Percentiles rank a stretch among this genome's conserved stretches.
These are phyloP conservation scores for Euphrasia confusa DNA, from an alignment of 257 asterid species.

Conservation along the genomic window DNA sequence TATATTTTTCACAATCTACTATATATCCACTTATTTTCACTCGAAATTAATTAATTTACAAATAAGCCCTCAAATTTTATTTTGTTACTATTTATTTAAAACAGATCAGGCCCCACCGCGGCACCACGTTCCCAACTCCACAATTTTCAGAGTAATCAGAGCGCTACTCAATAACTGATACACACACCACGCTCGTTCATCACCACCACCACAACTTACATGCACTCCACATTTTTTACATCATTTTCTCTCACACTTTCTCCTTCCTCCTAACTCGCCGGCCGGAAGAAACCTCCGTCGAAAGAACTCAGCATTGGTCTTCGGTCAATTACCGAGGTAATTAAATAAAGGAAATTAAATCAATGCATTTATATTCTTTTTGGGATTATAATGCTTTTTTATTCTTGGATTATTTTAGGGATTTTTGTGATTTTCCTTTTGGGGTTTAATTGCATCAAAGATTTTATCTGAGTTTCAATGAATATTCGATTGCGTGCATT, in stretches of 20 bases:
- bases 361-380: too few relatives aligned
- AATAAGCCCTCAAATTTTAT: too few relatives aligned
- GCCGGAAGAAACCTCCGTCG: constrained; percentile 14
- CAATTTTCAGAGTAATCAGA: constrained; percentile 28
- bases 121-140: constrained; percentile 34
- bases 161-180: constrained; percentile 32
- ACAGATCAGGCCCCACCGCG: constrained; percentile 19
- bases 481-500: too few relatives aligned
- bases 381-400: too few relatives aligned
- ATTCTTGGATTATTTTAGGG: not conserved
- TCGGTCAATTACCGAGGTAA: constrained; percentile 23
- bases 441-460: too few relatives aligned
- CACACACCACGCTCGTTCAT: constrained; percentile 23
- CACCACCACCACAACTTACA: too few relatives aligned
- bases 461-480: too few relatives aligned
- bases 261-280: constrained; percentile 38
- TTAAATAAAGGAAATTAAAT: not conserved
- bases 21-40: too few relatives aligned
- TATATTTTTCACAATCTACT: too few relatives aligned
- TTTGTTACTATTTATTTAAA: not conserved
- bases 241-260: constrained; percentile 18
- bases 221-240: not conserved
- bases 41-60: too few relatives aligned
- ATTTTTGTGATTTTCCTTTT: too few relatives aligned
- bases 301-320: constrained; percentile 14